These are phyloP conservation scores for Aristolochia fimbriata DNA, from an alignment of 164 flowering plant species.

Conservation along the genomic window DNA sequence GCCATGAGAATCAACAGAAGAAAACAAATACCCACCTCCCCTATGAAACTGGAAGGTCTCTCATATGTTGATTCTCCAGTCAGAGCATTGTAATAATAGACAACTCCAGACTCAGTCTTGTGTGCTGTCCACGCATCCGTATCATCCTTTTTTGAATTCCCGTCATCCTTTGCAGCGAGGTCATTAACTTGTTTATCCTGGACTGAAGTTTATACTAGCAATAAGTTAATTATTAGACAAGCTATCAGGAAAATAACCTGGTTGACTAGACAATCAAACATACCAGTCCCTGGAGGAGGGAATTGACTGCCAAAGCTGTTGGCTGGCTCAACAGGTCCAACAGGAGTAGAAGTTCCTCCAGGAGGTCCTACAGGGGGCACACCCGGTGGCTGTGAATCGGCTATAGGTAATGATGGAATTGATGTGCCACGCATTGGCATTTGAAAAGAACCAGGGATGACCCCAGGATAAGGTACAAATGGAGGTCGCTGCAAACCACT, in stretches of 20 bases:
- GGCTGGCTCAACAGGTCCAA: conserved; percentile 19
- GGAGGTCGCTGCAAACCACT: conserved; percentile 52
- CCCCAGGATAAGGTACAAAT: conserved; percentile 44
- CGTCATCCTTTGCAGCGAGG: conserved; percentile 16
- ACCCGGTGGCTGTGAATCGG: conserved; percentile 65
- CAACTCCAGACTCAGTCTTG: conserved; percentile 74
- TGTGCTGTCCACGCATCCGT: conserved; percentile 84
- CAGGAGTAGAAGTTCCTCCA: conserved; percentile 20
- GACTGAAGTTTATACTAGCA: conserved; percentile 25
- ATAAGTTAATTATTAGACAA: no score
- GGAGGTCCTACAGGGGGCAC: conserved; percentile 36
- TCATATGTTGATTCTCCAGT: conserved; percentile 89
- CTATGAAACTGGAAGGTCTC: conserved; percentile 61
- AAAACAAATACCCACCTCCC: conserved; percentile 39
- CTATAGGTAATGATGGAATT: conserved; percentile 35
- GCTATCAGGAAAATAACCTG: not conserved
- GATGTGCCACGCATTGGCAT: conserved; percentile 33
- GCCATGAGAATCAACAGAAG: not conserved
- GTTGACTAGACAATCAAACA: conserved; percentile 3
- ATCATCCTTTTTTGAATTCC: conserved; percentile 25
- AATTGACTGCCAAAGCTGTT: conserved; percentile 21
- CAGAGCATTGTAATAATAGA: conserved; percentile 87
- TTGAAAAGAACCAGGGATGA: conserved; percentile 39
- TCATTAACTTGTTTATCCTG: conserved; percentile 21
- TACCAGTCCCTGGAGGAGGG: conserved; percentile 57